These are phyloP conservation scores for Pythium phragmiticola DNA, from an alignment of 352 stramenopile genomes.

Conservation along the genomic window DNA sequence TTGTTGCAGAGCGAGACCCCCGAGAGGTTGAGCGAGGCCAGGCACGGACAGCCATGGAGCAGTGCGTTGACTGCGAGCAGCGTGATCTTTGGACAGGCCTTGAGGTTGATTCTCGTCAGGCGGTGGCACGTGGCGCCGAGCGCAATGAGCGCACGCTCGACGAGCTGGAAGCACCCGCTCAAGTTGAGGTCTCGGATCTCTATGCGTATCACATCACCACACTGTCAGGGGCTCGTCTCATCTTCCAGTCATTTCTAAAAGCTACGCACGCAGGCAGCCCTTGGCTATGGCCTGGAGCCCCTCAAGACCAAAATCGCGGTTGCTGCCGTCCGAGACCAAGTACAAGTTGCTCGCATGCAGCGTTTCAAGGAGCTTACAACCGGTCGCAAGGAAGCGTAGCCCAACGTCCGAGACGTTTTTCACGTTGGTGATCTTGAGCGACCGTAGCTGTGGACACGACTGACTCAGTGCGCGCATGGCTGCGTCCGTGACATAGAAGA, in stretches of 20 bases:
- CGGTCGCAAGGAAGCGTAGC: conserved; percentile 78
- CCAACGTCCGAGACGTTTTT: conserved; percentile 83
- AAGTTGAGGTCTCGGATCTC: conserved; percentile 59
- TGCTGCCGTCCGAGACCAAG: conserved; percentile 91
- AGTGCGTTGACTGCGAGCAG: conserved; percentile 61
- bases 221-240: not conserved
- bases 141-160: conserved; percentile 73
- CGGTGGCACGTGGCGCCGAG: conserved; percentile 55
- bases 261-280: conserved; percentile 38
- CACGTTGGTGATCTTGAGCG: conserved; percentile 54
- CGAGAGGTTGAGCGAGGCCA: conserved; percentile 55
- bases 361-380: conserved; percentile 73
- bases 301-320: conserved; percentile 91
- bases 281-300: conserved; percentile 86
- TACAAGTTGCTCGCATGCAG: conserved; percentile 84
- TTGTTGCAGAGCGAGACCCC: conserved; percentile 60
- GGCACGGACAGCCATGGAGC: conserved; percentile 45
- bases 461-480: conserved; percentile 49
- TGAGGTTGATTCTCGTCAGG: conserved; percentile 73
- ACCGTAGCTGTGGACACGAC: conserved; percentile 34
- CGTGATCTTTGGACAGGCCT: conserved; percentile 82
- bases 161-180: conserved; percentile 80
- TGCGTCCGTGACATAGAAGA: conserved; percentile 85
- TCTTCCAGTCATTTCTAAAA: not conserved
- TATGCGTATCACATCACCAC: conserved; percentile 1